Evolutionary conservation across 1,284 basidiomycete genomes (phyloP).

Genomic region (Xerocomus amazonicus): DNA sequence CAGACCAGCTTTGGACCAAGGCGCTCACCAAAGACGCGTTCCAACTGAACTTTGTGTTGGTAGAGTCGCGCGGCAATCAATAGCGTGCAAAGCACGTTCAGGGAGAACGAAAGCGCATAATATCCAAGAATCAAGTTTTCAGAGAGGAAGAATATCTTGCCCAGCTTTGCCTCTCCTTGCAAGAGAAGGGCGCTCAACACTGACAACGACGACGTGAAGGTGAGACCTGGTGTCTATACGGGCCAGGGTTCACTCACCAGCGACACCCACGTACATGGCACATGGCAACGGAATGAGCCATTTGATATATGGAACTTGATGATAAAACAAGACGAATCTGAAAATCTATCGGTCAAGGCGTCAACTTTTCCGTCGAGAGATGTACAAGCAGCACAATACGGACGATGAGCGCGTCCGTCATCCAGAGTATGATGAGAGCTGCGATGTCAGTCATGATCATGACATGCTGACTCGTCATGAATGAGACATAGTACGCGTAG

Average conservation of each 20-base stretch:
- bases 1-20: too few species aligned
- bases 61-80: constrained; percentile 37
- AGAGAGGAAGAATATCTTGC: constrained; percentile 22
- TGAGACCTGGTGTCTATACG: not conserved
- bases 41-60: constrained; percentile 28
- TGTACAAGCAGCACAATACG: constrained; percentile 2
- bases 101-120: constrained; percentile 34
- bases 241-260: constrained; percentile 16
- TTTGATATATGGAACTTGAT: constrained; percentile 18
- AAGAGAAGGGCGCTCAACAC: constrained; percentile 22
- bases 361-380: constrained; percentile 4
- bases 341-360: constrained; percentile 14
- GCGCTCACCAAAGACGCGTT: constrained; percentile 29
- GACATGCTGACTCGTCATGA: constrained; percentile 20
- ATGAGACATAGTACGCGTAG: constrained; percentile 20
- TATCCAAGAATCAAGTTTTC: constrained; percentile 27
- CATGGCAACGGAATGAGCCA: constrained; percentile 30
- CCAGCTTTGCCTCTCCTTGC: constrained; percentile 14
- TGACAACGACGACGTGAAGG: not conserved
- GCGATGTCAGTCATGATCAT: constrained; percentile 27
- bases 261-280: constrained; percentile 23
- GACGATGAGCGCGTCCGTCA: constrained; percentile 32
- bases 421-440: constrained; percentile 29
- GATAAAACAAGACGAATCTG: constrained; percentile 28
- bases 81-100: constrained; percentile 38